Conservation (phyloP, 2,329 filamentous ascomycete species). For the Pezicula carpinea region DNA sequence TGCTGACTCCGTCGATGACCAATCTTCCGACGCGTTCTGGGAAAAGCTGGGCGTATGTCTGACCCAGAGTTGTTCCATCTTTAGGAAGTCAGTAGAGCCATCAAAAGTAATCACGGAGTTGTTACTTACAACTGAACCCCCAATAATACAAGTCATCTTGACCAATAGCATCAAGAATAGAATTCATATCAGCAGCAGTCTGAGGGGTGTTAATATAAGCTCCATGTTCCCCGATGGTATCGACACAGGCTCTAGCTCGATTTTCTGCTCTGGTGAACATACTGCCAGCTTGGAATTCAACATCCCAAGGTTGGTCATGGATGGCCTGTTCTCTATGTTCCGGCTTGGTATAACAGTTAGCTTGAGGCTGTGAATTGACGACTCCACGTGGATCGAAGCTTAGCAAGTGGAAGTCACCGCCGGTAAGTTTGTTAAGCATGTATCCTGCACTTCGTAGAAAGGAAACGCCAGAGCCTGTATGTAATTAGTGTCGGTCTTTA, state of each 20-base stretch:
- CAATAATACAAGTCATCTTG: slow-evolving; percentile 35
- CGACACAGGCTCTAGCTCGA: slow-evolving; percentile 35
- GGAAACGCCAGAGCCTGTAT: slow-evolving; percentile 31
- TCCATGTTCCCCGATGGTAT: slow-evolving; percentile 40
- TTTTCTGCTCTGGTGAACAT: slow-evolving; percentile 38
- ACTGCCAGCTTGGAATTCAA: slow-evolving; percentile 22
- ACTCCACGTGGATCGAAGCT: slow-evolving; percentile 45
- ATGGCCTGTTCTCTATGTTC: slow-evolving; percentile 28
- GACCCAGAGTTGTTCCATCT: slow-evolving; percentile 34
- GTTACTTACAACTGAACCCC: slow-evolving; percentile 32
- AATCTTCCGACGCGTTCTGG: slow-evolving; percentile 25
- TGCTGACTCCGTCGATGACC: slow-evolving; percentile 21
- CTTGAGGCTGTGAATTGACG: slow-evolving; percentile 31
- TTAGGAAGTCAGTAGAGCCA: slow-evolving; percentile 1
- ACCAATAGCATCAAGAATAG: slow-evolving; percentile 39
- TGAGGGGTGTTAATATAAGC: slow-evolving; percentile 44
- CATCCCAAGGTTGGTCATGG: slow-evolving; percentile 22
- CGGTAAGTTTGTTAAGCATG: slow-evolving; percentile 32
- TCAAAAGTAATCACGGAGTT: not conserved
- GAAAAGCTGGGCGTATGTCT: slow-evolving; percentile 36
- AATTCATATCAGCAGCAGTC: slow-evolving; percentile 47
- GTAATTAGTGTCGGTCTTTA: not conserved
- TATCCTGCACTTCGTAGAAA: slow-evolving; percentile 33
- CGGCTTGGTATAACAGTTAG: slow-evolving; percentile 35
- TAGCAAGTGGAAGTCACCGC: slow-evolving; percentile 41